Percentiles rank a stretch among this genome's conserved stretches.
Conservation (phyloP, 163 green algal species). For the Coccomyxa subellipsoidea region DNA sequence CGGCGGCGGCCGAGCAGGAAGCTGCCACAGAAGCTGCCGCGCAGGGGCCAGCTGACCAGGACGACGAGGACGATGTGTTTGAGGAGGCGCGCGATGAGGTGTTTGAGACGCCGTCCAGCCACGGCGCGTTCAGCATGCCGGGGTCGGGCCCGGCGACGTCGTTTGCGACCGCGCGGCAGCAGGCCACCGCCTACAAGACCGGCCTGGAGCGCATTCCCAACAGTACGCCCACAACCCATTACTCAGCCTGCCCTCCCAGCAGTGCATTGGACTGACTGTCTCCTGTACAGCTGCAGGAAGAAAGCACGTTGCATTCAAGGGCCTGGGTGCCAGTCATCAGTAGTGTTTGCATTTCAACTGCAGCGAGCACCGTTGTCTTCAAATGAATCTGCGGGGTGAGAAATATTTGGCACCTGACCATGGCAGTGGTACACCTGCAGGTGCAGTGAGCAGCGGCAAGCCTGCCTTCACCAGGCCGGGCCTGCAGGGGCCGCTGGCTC, state of each 20-base stretch:
- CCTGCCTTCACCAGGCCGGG: not conserved
- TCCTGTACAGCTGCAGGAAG: too few species aligned
- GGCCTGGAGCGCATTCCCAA: not conserved
- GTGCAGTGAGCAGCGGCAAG: not conserved
- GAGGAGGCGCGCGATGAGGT: not conserved
- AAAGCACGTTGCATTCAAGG: too few species aligned
- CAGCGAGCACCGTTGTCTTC: too few species aligned
- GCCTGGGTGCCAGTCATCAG: too few species aligned
- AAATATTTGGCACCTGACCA: too few species aligned
- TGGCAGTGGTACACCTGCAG: too few species aligned
- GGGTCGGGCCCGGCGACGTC: not conserved
- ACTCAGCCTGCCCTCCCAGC: too few species aligned
- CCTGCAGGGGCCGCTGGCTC: not conserved
- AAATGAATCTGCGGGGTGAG: too few species aligned
- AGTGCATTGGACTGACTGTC: too few species aligned
- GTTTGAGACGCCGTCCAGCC: not conserved
- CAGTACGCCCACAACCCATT: not conserved
- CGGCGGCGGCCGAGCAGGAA: not conserved
- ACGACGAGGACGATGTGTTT: not conserved
- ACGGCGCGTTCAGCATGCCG: not conserved
- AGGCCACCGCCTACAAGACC: slow-evolving; percentile 1
- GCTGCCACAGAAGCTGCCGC: not conserved
- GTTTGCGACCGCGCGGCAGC: not conserved
- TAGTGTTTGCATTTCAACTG: too few species aligned
- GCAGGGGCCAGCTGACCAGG: not conserved